phyloP scores from a whole-genome alignment of 169 alveolate genomes.

The Cryptosporidium viatorum region DNA sequence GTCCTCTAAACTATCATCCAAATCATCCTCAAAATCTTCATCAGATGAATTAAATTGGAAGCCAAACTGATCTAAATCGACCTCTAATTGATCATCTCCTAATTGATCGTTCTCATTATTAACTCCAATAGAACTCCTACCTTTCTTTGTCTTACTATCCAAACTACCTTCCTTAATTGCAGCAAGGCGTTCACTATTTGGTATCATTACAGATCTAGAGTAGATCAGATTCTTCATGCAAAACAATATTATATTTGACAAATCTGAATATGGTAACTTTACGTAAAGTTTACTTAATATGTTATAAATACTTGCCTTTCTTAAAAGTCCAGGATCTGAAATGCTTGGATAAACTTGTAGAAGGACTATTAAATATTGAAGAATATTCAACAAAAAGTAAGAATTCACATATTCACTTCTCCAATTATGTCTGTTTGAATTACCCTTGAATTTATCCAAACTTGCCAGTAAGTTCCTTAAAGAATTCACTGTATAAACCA shows the following conservation, averaged over 20 bases:
- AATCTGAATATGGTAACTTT: slow-evolving; percentile 52
- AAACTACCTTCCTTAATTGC: slow-evolving; percentile 20
- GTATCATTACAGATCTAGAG: slow-evolving; percentile 47
- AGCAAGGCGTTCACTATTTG: slow-evolving; percentile 16
- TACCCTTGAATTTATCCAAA: slow-evolving; percentile 36
- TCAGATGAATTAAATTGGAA: slow-evolving; percentile 48
- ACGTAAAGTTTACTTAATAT: slow-evolving; percentile 30
- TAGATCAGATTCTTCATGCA: slow-evolving; percentile 66
- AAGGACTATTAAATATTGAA: slow-evolving; percentile 44
- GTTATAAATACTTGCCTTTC: slow-evolving; percentile 22
- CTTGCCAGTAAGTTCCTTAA: slow-evolving; percentile 31
- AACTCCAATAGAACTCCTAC: not conserved
- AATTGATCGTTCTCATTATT: not conserved
- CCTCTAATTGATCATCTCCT: slow-evolving; percentile 3
- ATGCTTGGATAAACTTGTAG: slow-evolving; percentile 18
- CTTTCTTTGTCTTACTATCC: slow-evolving; percentile 6
- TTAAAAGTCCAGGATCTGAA: slow-evolving; percentile 5
- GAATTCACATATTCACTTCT: slow-evolving; percentile 66
- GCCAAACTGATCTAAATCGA: slow-evolving; percentile 20
- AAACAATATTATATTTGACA: slow-evolving; percentile 55
- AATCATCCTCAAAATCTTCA: slow-evolving; percentile 37
- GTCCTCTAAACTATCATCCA: slow-evolving; percentile 26
- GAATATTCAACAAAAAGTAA: slow-evolving; percentile 39
- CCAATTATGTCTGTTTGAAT: slow-evolving; percentile 23
- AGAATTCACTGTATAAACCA: slow-evolving; percentile 50